These are phyloP conservation scores for Sinapis alba DNA, from an alignment of 441 rosid genomes.

Conservation along the genomic window DNA sequence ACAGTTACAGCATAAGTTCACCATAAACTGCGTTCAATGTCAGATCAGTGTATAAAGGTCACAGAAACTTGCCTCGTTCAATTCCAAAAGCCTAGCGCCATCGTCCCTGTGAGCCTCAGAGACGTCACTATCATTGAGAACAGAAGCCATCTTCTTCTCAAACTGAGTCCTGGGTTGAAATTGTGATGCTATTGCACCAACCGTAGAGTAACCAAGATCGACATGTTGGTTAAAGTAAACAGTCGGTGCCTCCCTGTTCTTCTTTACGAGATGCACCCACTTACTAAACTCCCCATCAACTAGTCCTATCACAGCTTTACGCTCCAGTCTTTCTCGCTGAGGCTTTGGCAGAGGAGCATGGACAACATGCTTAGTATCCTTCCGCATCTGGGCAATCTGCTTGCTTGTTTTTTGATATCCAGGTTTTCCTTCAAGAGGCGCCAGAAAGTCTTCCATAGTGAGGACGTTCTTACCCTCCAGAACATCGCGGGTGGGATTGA, in stretches of 20 bases:
- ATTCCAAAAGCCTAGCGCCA: conserved; percentile 83
- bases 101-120: conserved; percentile 80
- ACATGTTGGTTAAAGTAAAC: conserved; percentile 71
- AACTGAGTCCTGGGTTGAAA: conserved; percentile 93
- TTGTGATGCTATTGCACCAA: conserved; percentile 92
- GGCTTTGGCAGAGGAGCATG: conserved; percentile 81
- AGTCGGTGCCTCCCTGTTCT: conserved; percentile 88
- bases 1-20: conserved; percentile 14
- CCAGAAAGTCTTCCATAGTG: conserved; percentile 67
- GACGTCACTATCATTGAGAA: conserved; percentile 62
- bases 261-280: conserved; percentile 81
- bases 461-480: conserved; percentile 65
- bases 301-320: conserved; percentile 61
- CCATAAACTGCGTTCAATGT: not conserved
- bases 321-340: conserved; percentile 69
- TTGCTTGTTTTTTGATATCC: conserved; percentile 61
- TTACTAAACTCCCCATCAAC: conserved; percentile 68
- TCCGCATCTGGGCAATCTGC: conserved; percentile 51
- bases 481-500: conserved; percentile 80
- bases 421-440: conserved; percentile 62
- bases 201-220: conserved; percentile 77
- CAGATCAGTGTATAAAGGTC: not conserved
- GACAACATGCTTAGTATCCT: conserved; percentile 50
- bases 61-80: conserved; percentile 63
- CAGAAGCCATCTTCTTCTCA: conserved; percentile 88